phyloP scores from a whole-genome alignment of 208 protist species.

The Vickermania ingenoplastis region DNA sequence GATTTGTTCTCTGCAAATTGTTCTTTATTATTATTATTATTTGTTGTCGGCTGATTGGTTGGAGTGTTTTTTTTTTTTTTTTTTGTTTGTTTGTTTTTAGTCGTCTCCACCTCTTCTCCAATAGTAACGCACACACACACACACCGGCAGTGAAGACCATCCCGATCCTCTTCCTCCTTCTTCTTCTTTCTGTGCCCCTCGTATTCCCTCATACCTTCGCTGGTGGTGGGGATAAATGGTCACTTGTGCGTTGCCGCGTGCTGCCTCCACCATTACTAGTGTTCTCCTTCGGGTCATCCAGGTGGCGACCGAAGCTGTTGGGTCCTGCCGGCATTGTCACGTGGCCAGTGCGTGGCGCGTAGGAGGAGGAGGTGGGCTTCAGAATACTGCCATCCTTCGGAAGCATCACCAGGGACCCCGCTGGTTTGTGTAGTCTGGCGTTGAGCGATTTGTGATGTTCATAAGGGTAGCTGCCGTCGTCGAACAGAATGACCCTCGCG shows the following conservation, averaged over 20 bases:
- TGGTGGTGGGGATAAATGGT: not conserved
- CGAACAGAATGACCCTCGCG: not conserved
- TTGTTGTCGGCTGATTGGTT: too few species aligned
- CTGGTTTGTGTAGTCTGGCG: not conserved
- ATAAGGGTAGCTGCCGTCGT: not conserved
- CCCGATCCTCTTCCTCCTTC: not conserved
- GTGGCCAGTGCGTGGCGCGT: not conserved
- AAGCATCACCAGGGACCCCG: not conserved
- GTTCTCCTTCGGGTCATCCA: not conserved
- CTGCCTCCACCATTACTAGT: not conserved
- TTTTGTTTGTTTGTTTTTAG: too few species aligned
- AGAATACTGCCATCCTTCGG: not conserved
- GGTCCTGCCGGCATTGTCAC: not conserved
- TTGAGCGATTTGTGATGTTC: not conserved
- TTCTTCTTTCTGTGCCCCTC: not conserved
- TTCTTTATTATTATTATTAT: too few species aligned
- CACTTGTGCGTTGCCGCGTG: not conserved
- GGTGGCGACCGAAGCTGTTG: not conserved
- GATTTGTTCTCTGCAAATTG: too few species aligned
- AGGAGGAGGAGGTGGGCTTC: not conserved
- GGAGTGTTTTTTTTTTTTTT: too few species aligned
- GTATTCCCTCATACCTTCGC: not conserved
- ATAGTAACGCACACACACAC: not conserved
- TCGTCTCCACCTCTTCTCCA: not conserved
- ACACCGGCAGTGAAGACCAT: not conserved